Evolutionary conservation across 768 basidiomycete species (phyloP), one percentile per base, ranked within the genome.

Genomic region (Boletus edulis): DNA sequence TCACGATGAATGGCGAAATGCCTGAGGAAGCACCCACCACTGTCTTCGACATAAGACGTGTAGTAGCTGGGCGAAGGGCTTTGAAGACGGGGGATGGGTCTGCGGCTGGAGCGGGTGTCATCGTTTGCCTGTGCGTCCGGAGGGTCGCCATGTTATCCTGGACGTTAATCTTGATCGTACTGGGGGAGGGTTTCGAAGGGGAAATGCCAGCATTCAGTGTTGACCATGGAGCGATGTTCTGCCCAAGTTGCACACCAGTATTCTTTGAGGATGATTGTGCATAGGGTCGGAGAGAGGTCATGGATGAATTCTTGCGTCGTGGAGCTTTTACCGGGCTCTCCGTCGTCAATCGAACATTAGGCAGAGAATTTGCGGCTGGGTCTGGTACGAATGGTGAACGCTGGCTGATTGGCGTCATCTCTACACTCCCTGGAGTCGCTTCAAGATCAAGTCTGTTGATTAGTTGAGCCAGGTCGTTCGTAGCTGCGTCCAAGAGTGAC

Each of bases 361-460:
- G n/a, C n/a, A n/a, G n/a, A n/a, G n/a, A n/a, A n/a, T n/a, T n/a
- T n/a, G n/a, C n/a, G n/a, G n/a, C n/a, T n/a, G n/a, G n/a, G n/a
- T n/a, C n/a, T n/a, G 27, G 49, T 18, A 51, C 57, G 63, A 61
- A 64, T 22, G 58, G 57, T 14, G 65, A 64, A 31, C 62, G 54
- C 20, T 61, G 55, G 46, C 66, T 69, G 22, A 77, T 69, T 3
- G 82, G 80, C 2, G 80, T 76, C 49, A 72, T 55, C 34, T 81
- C 78, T 1, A 79, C 75, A 2, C 78, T 81, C 3, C 76, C 75
- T 0, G 89, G 90, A 0, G 91, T 92, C 5, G 88, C 87, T 64
- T 90, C 83, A 4, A 93, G 75, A 59, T 91, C 87, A n/a, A 93
- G 76, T n/a, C 81, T 80, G 57, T 85, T 88, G 67, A 93, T 89